Conservation (phyloP, 2,329 filamentous ascomycete species). For the Arthrocladium fulminans region DNA sequence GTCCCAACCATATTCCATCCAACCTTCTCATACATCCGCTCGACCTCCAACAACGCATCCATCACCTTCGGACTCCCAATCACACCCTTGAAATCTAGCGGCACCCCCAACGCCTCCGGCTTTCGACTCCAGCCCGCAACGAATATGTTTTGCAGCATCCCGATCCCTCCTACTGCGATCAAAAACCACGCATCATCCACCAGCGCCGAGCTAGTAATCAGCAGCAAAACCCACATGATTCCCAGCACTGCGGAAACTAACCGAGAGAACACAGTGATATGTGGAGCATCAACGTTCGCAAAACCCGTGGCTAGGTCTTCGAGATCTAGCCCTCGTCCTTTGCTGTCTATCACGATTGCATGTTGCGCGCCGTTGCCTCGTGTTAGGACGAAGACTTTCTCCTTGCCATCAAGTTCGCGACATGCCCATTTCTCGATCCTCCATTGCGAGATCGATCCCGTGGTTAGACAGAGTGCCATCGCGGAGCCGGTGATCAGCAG, state of each 20-base stretch:
- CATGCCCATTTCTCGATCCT: slow-evolving; percentile 32
- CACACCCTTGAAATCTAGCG: slow-evolving; percentile 22
- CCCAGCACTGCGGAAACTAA: slow-evolving; percentile 20
- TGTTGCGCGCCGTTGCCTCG: slow-evolving; percentile 31
- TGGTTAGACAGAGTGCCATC: slow-evolving; percentile 26
- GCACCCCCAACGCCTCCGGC: slow-evolving; percentile 25
- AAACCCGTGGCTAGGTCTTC: slow-evolving; percentile 28
- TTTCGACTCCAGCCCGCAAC: slow-evolving; percentile 25
- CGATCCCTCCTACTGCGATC: slow-evolving; percentile 29
- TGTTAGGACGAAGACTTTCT: slow-evolving; percentile 25
- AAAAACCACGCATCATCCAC: slow-evolving; percentile 29
- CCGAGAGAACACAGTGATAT: slow-evolving; percentile 13
- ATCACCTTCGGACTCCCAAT: slow-evolving; percentile 27
- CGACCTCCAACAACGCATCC: slow-evolving; percentile 24
- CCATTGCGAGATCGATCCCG: slow-evolving; percentile 33
- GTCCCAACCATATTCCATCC: slow-evolving; percentile 24
- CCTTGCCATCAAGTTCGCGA: slow-evolving; percentile 16
- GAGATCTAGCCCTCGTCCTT: slow-evolving; percentile 27
- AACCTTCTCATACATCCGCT: slow-evolving; percentile 24
- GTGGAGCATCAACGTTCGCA: slow-evolving; percentile 11
- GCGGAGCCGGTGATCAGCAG: slow-evolving; percentile 29
- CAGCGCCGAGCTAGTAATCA: slow-evolving; percentile 29
- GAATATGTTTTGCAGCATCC: slow-evolving; percentile 32
- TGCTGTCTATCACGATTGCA: slow-evolving; percentile 28
- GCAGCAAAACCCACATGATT: slow-evolving; percentile 28